Conservation (phyloP, 257 asterid genomes). For the Nicotiana undulata region DNA sequence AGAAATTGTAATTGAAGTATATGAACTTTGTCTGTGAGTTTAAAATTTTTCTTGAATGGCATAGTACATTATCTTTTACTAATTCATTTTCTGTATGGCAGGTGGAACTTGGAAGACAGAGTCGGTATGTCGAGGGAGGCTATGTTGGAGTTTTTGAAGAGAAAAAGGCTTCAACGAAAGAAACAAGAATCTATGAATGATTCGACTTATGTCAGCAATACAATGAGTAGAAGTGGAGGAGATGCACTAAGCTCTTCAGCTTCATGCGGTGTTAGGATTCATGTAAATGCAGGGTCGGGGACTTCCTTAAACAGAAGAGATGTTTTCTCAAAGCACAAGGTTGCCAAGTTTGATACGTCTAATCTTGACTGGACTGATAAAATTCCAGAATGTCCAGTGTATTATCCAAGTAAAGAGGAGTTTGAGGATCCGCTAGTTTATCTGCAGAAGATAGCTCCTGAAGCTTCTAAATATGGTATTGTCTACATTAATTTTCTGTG, state of each 20-base stretch:
- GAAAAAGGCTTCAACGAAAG: slow-evolving; percentile 71
- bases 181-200: slow-evolving; percentile 44
- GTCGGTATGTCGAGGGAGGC: slow-evolving; percentile 65
- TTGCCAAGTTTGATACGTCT: slow-evolving; percentile 56
- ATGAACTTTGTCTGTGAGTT: background rate
- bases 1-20: background rate
- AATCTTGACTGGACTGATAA: slow-evolving; percentile 75
- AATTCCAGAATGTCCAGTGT: slow-evolving; percentile 86
- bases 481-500: background rate
- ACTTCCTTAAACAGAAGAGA: slow-evolving; percentile 40
- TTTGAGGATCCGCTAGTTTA: slow-evolving; percentile 85
- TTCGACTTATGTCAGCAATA: slow-evolving; percentile 29
- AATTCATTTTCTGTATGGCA: slow-evolving; percentile 17
- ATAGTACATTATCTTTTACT: background rate
- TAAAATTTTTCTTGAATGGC: background rate
- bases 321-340: slow-evolving; percentile 52
- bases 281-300: slow-evolving; percentile 25
- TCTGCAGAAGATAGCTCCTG: slow-evolving; percentile 91
- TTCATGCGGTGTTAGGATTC: slow-evolving; percentile 73
- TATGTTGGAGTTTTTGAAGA: slow-evolving; percentile 70
- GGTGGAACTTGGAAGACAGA: slow-evolving; percentile 67
- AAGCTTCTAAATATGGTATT: slow-evolving; percentile 89
- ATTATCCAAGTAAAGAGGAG: slow-evolving; percentile 73
- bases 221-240: slow-evolving; percentile 65
- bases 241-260: slow-evolving; percentile 68